A percentile compares a stretch with the other conserved stretches of the same genome.
phyloP scores from a whole-genome alignment of 805 yeast species.

The Starmerella apis region DNA sequence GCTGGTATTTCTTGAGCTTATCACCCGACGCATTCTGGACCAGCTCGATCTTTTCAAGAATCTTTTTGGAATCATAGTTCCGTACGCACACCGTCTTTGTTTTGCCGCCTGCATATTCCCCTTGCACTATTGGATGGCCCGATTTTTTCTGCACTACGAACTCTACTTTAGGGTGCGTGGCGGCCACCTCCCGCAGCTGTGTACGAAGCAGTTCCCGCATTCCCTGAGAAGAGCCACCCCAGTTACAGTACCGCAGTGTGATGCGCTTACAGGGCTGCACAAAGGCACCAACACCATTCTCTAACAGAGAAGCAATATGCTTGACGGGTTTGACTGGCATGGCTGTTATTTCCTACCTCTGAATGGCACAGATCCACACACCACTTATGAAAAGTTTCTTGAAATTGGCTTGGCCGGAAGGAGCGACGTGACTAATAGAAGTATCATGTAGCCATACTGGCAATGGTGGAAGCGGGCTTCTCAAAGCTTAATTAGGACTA shows the following conservation, averaged over 20 bases:
- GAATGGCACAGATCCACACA: too few relatives aligned
- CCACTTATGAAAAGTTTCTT: constrained; percentile 4
- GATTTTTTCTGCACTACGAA: constrained; percentile 57
- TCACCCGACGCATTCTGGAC: constrained; percentile 62
- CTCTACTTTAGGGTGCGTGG: constrained; percentile 52
- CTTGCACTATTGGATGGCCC: constrained; percentile 74
- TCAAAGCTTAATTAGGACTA: too few relatives aligned
- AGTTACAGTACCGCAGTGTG: constrained; percentile 74
- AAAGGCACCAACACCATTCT: constrained; percentile 33
- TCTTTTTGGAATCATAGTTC: constrained; percentile 52
- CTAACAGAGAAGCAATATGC: constrained; percentile 18
- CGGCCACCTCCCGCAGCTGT: constrained; percentile 47
- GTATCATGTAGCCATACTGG: too few relatives aligned
- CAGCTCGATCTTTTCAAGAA: constrained; percentile 54
- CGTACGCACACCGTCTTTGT: constrained; percentile 62
- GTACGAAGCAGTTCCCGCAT: constrained; percentile 53
- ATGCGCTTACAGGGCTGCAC: constrained; percentile 53
- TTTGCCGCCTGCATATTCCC: constrained; percentile 43
- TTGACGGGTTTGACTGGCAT: constrained; percentile 26
- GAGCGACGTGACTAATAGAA: too few relatives aligned
- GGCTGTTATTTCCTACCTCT: too few relatives aligned
- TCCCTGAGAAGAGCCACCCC: constrained; percentile 92
- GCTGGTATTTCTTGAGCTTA: constrained; percentile 48
- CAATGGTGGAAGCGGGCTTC: too few relatives aligned
- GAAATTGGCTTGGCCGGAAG: too few relatives aligned